These are phyloP conservation scores for Sonneratia alba DNA, from an alignment of 345 rosid species.

Conservation along the genomic window DNA sequence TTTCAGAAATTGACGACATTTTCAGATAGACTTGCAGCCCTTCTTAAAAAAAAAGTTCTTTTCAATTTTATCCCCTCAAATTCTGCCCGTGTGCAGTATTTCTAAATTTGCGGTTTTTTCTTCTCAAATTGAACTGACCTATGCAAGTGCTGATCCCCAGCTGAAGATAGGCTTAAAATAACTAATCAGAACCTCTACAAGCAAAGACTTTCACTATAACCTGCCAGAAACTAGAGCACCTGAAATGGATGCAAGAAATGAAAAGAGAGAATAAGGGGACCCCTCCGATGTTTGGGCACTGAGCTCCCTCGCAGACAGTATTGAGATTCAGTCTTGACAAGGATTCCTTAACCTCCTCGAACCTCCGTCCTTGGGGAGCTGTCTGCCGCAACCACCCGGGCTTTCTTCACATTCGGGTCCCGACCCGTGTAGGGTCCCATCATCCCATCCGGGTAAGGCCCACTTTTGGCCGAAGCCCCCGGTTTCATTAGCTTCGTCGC, in stretches of 20 bases:
- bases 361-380: conserved; percentile 82
- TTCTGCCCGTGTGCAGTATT: not conserved
- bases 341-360: conserved; percentile 63
- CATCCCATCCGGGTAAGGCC: conserved; percentile 33
- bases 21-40: not conserved
- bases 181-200: too few relatives aligned
- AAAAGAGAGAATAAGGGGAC: conserved; percentile 13
- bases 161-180: too few relatives aligned
- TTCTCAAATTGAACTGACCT: not conserved
- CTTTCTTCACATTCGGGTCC: conserved; percentile 69
- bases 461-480: conserved; percentile 17
- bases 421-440: conserved; percentile 73
- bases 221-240: too few relatives aligned
- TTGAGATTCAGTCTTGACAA: conserved; percentile 69
- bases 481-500: conserved; percentile 12
- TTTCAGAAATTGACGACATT: not conserved
- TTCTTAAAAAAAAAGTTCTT: not conserved
- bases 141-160: not conserved
- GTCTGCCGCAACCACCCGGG: conserved; percentile 86
- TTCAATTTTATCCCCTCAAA: not conserved
- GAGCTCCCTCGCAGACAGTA: conserved; percentile 95
- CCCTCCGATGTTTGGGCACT: conserved; percentile 96
- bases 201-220: too few relatives aligned
- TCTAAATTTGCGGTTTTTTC: not conserved
- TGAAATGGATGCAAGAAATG: not conserved